Conservation (phyloP, 2,329 filamentous ascomycete species). For the Paraphaeosphaeria sporulosa region DNA sequence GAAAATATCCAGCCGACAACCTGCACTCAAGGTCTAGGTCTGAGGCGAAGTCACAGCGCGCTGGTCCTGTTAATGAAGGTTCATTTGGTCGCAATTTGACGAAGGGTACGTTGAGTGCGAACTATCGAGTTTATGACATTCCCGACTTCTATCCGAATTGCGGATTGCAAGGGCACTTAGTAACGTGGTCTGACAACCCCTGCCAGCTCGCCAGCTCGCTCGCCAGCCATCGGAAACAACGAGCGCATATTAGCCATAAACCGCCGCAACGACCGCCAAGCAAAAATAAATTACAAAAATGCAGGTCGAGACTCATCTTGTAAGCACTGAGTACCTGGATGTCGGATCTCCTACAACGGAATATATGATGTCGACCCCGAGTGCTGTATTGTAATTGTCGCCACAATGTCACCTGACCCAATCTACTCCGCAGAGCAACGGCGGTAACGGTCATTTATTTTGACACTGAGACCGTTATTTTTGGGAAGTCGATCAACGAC, state of each 20-base stretch:
- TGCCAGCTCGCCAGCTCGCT: slow-evolving; percentile 27
- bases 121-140: slow-evolving; percentile 24
- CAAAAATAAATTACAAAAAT: slow-evolving; percentile 36
- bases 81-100: slow-evolving; percentile 32
- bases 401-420: slow-evolving; percentile 36
- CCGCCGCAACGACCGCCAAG: slow-evolving; percentile 34
- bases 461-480: slow-evolving; percentile 35
- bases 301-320: slow-evolving; percentile 45
- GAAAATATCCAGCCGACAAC: slow-evolving; percentile 28
- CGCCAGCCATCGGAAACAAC: slow-evolving; percentile 30
- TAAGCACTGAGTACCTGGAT: slow-evolving; percentile 36
- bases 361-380: slow-evolving; percentile 1
- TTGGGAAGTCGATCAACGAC: slow-evolving; percentile 21
- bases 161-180: slow-evolving; percentile 21
- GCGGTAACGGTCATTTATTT: slow-evolving; percentile 32
- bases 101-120: slow-evolving; percentile 20
- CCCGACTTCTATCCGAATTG: slow-evolving; percentile 16
- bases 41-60: slow-evolving; percentile 25
- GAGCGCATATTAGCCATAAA: slow-evolving; percentile 42
- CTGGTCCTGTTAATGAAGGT: slow-evolving; percentile 31
- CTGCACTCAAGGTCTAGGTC: slow-evolving; percentile 19
- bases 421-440: slow-evolving; percentile 21
- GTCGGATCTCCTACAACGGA: slow-evolving; percentile 20
- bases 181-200: slow-evolving; percentile 27
- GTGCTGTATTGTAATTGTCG: slow-evolving; percentile 20